Evolutionary conservation across 306 rosid species (phyloP), one percentile per base, ranked within the genome.

Genomic region (Crataegus laevigata): DNA sequence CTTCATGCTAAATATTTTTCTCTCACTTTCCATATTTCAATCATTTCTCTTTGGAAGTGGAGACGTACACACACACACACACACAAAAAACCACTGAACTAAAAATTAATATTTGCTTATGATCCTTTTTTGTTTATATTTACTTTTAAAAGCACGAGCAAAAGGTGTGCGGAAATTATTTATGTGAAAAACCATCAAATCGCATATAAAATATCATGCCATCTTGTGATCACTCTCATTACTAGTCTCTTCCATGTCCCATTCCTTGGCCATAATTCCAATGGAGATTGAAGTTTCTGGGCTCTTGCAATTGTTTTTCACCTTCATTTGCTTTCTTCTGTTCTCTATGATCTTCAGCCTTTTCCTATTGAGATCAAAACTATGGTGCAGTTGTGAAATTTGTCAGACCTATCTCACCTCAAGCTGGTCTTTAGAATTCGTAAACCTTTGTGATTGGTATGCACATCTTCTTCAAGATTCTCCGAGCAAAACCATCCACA

Each of bases 381-480:
- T 67, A 10, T 83, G 84, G 21, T 92, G 97, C 54, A 60, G 73
- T 75, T 92, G 97, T 51, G 85, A 92, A 42, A 87, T 83, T 4
- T 92, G 97, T 58, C 81, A 72, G 7, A 36, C 87, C 42, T 92
- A 88, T 71, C 74, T 92, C 22, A 74, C 85, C 17, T 85, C 92
- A 3, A 78, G 86, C 51, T 92, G 97, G 97, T 77, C 90, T 8
- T 75, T 79, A 28, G 52, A 83, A 22, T 92, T 89, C 74, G 65
- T 42, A 2, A 92, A 92, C 17, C 93, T 89, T 12, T 92, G 96
- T 32, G 97, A 92, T 66, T 92, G 97, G 97, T 89, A 83, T 19
- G 42, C 97, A 5, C 80, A 89, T 66, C 93, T 89, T 28, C 87
- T 92, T n/a, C 69, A 8, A 66, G 78, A 58, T 5, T 89, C 97